Evolutionary conservation across 2,329 filamentous ascomycete genomes (phyloP).

Genomic region (Beauveria bassiana): DNA sequence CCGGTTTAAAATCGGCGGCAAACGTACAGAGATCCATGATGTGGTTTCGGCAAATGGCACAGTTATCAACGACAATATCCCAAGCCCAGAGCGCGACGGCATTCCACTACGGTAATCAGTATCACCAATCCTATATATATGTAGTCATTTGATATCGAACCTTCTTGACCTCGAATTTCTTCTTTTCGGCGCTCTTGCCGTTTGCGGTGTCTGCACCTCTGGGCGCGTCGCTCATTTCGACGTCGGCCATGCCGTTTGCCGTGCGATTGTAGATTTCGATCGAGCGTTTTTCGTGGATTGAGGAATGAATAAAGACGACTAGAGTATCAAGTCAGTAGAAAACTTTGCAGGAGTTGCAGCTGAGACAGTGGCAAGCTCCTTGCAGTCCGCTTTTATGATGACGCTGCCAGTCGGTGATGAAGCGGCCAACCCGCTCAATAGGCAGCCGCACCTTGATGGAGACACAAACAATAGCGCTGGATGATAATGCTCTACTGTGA

Average conservation of each 20-base stretch:
- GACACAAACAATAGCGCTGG: neutral
- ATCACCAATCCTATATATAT: neutral
- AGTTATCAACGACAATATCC: slow-evolving; percentile 99
- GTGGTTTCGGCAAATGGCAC: slow-evolving; percentile 97
- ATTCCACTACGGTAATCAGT: slow-evolving; percentile 66
- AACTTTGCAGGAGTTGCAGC: neutral
- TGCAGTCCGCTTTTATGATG: neutral
- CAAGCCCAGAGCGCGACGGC: slow-evolving; percentile 97
- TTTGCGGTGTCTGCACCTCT: slow-evolving; percentile 40
- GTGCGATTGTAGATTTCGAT: neutral
- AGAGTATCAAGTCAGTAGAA: neutral
- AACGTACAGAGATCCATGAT: slow-evolving; percentile 95
- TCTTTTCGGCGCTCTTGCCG: slow-evolving; percentile 61
- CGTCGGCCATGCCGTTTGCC: slow-evolving; percentile 68
- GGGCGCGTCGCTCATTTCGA: slow-evolving; percentile 90
- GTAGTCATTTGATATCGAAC: slow-evolving; percentile 38
- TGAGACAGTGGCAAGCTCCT: neutral
- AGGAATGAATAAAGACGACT: neutral
- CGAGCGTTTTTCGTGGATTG: neutral
- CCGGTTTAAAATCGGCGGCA: neutral
- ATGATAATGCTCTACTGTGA: neutral
- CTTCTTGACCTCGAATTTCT: slow-evolving; percentile 99
- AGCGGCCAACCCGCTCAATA: neutral
- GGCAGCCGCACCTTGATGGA: slow-evolving; percentile 4
- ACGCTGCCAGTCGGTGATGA: neutral